Percentiles rank a stretch among this genome's conserved stretches.
These are phyloP conservation scores for Sequoiadendron giganteum DNA, from an alignment of 75 land plant species.

Conservation along the genomic window DNA sequence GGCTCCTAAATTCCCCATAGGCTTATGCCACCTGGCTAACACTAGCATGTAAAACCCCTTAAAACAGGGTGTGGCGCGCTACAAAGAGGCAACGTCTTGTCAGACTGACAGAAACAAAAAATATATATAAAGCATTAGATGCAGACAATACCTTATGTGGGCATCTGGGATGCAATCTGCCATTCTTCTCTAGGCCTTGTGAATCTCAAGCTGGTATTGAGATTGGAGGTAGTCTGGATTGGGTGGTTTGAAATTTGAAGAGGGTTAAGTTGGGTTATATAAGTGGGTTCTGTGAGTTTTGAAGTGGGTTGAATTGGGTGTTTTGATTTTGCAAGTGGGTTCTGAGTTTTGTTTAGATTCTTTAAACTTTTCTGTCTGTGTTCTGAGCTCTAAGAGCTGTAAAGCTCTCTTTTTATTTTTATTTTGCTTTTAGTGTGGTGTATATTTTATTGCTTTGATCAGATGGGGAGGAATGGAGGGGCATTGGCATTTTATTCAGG, in stretches of 20 bases:
- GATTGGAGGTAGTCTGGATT: background rate
- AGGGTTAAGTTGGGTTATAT: background rate
- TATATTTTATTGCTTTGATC: background rate
- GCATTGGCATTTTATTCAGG: background rate
- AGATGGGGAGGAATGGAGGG: background rate
- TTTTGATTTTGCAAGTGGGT: background rate
- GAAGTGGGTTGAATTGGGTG: too few species aligned
- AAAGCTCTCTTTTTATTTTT: background rate
- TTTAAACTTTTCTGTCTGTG: background rate
- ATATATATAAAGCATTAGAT: conserved; percentile 4
- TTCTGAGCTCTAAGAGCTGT: background rate
- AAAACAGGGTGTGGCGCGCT: conserved; percentile 5
- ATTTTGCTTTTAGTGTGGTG: background rate
- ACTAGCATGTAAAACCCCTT: background rate
- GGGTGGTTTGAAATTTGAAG: background rate
- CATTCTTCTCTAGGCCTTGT: background rate
- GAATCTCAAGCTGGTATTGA: background rate
- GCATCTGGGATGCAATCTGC: background rate
- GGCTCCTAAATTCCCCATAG: background rate
- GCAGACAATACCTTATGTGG: background rate
- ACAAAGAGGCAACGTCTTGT: background rate
- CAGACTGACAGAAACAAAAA: background rate
- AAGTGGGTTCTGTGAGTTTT: background rate
- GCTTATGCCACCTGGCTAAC: background rate
- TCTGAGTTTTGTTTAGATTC: background rate